phyloP scores from a whole-genome alignment of 768 basidiomycete genomes.

The Pleurotus platypus region DNA sequence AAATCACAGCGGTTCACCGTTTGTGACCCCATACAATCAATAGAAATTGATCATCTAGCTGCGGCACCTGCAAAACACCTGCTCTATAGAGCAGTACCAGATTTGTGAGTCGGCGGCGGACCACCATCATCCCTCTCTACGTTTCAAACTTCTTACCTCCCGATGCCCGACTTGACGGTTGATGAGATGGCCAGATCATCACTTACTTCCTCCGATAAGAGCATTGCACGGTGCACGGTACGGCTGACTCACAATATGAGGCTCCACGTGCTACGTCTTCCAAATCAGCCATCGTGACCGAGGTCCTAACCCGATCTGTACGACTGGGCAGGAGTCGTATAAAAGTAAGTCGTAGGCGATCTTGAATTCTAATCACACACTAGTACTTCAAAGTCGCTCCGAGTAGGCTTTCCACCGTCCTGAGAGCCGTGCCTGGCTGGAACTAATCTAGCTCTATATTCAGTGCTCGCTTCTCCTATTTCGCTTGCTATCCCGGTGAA shows the following conservation, averaged over 20 bases:
- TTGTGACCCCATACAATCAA: background rate
- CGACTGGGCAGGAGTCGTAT: background rate
- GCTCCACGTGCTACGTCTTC: background rate
- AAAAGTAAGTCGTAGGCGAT: background rate
- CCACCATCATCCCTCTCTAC: too few relatives aligned
- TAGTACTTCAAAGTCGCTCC: background rate
- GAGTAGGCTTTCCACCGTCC: background rate
- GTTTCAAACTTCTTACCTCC: too few relatives aligned
- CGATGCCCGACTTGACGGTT: too few relatives aligned
- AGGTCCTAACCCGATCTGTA: slow-evolving; percentile 1
- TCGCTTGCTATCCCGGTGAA: slow-evolving; percentile 36
- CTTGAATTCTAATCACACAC: background rate
- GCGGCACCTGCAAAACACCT: too few relatives aligned
- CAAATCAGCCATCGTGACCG: background rate
- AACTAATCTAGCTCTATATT: background rate
- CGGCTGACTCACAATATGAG: background rate
- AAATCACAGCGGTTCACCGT: background rate
- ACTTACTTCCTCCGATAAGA: too few relatives aligned
- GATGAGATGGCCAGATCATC: too few relatives aligned
- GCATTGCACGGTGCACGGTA: too few relatives aligned
- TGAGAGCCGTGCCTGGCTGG: background rate
- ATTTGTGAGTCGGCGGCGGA: too few relatives aligned
- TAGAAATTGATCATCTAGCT: too few relatives aligned
- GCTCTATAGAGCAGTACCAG: too few relatives aligned
- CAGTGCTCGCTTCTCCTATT: background rate